These are phyloP conservation scores for Suillus clintonianus DNA, from an alignment of 768 basidiomycete species.

Conservation along the genomic window DNA sequence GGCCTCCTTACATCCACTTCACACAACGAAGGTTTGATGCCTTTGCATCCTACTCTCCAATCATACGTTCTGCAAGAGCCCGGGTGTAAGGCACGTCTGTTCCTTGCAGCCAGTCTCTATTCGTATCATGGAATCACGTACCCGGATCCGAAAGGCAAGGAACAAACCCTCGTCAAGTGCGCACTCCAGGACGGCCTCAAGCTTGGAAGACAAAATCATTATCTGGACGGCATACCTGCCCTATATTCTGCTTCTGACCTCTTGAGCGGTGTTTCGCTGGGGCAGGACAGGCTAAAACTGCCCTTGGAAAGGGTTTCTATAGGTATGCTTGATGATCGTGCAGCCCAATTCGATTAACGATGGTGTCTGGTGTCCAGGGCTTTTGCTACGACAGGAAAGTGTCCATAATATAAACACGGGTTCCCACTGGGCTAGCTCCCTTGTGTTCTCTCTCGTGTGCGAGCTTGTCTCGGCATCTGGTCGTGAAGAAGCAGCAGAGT, in stretches of 20 bases:
- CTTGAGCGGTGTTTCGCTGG: constrained; percentile 35
- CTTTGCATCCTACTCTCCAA: constrained; percentile 51
- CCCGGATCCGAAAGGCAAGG: constrained; percentile 64
- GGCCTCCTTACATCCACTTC: constrained; percentile 38
- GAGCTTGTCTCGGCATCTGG: constrained; percentile 49
- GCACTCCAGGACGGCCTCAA: constrained; percentile 85
- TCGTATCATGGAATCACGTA: constrained; percentile 68
- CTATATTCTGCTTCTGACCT: constrained; percentile 59
- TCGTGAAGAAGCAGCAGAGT: constrained; percentile 47
- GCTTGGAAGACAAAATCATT: constrained; percentile 76
- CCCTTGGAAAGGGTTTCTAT: constrained; percentile 58
- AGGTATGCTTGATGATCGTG: constrained; percentile 40
- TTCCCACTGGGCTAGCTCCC: constrained; percentile 67
- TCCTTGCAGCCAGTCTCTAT: constrained; percentile 73
- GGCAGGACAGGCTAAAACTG: constrained; percentile 34
- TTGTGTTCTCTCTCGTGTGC: constrained; percentile 75
- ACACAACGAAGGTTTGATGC: constrained; percentile 25
- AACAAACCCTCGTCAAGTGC: constrained; percentile 58
- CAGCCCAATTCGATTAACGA: neutral
- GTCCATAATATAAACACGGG: constrained; percentile 67
- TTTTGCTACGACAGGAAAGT: constrained; percentile 63
- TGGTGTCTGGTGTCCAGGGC: constrained; percentile 42
- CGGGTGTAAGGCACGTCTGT: constrained; percentile 60
- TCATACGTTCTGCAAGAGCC: constrained; percentile 24
- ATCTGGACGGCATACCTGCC: constrained; percentile 71